A percentile compares a stretch with the other conserved stretches of the same genome.
These are phyloP conservation scores for Exserohilum rostratum DNA, from an alignment of 2,329 filamentous ascomycete species.

Conservation along the genomic window DNA sequence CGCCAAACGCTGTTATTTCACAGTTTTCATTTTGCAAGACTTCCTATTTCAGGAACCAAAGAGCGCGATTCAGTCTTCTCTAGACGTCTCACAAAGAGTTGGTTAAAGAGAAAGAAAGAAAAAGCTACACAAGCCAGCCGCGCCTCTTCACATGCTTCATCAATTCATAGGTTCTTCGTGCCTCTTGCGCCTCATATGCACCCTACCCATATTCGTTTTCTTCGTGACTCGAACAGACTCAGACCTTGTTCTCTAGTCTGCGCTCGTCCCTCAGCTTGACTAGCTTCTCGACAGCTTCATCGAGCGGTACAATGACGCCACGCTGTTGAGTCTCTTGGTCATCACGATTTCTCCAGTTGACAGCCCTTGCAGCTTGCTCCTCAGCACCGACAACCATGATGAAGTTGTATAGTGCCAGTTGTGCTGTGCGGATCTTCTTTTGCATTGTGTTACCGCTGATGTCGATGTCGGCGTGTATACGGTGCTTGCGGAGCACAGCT, in stretches of 20 bases:
- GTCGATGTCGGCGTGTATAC: constrained; percentile 74
- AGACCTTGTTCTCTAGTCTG: constrained; percentile 42
- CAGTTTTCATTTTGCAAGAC: too few species aligned
- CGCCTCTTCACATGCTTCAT: constrained; percentile 2
- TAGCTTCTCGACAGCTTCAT: constrained; percentile 64
- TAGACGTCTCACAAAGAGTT: not conserved
- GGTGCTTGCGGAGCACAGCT: constrained; percentile 68
- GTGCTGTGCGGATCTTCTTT: constrained; percentile 86
- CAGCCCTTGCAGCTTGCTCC: constrained; percentile 63
- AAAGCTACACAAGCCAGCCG: not conserved
- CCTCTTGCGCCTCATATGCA: constrained; percentile 12
- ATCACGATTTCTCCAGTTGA: constrained; percentile 70
- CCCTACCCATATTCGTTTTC: not conserved
- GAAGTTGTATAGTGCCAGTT: constrained; percentile 83
- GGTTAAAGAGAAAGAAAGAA: not conserved
- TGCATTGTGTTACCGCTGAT: constrained; percentile 79
- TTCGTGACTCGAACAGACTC: not conserved
- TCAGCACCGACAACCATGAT: constrained; percentile 73
- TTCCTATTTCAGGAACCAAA: not conserved
- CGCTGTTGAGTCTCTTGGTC: constrained; percentile 66
- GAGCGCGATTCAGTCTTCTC: not conserved
- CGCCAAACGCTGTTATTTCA: too few species aligned
- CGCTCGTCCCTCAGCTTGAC: constrained; percentile 53
- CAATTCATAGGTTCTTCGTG: constrained; percentile 12
- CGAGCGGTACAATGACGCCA: constrained; percentile 66